These are phyloP conservation scores for Ganoderma resinaceum DNA, from an alignment of 1,284 basidiomycete genomes.

Conservation along the genomic window DNA sequence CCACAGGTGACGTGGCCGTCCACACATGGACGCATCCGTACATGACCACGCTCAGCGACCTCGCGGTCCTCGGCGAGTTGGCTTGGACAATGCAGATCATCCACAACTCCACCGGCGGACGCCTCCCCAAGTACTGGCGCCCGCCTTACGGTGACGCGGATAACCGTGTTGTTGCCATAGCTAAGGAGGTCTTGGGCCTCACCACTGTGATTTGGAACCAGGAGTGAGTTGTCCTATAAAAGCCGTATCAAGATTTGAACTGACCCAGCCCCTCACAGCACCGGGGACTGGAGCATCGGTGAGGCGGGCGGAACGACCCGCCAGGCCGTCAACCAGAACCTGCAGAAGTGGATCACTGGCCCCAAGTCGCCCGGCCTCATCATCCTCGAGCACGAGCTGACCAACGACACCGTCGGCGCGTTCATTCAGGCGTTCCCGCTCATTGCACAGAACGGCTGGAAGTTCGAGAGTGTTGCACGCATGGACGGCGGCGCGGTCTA, in stretches of 20 bases:
- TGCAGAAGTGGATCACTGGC: constrained; percentile 65
- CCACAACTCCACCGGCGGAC: constrained; percentile 80
- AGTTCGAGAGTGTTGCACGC: constrained; percentile 59
- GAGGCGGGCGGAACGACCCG: constrained; percentile 50
- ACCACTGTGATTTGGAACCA: constrained; percentile 83
- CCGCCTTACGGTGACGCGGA: constrained; percentile 85
- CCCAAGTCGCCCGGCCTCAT: constrained; percentile 79
- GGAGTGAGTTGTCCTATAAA: too few species aligned
- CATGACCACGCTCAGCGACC: constrained; percentile 80
- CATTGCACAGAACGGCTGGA: constrained; percentile 75
- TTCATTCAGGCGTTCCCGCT: constrained; percentile 77
- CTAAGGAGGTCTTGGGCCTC: constrained; percentile 74
- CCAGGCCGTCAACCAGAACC: constrained; percentile 49
- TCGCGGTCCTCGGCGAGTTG: constrained; percentile 77
- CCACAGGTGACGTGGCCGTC: constrained; percentile 70
- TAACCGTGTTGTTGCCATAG: constrained; percentile 75
- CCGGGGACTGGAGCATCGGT: constrained; percentile 70
- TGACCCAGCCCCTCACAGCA: constrained; percentile 48
- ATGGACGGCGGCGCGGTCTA: constrained; percentile 57
- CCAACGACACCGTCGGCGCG: constrained; percentile 62
- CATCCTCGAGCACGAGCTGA: constrained; percentile 87
- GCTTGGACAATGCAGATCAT: constrained; percentile 88
- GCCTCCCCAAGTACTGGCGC: constrained; percentile 76
- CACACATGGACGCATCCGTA: constrained; percentile 86
- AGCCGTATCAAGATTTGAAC: neutral